Conservation (phyloP, 306 rosid species). For the Ormosia semicastrata region DNA sequence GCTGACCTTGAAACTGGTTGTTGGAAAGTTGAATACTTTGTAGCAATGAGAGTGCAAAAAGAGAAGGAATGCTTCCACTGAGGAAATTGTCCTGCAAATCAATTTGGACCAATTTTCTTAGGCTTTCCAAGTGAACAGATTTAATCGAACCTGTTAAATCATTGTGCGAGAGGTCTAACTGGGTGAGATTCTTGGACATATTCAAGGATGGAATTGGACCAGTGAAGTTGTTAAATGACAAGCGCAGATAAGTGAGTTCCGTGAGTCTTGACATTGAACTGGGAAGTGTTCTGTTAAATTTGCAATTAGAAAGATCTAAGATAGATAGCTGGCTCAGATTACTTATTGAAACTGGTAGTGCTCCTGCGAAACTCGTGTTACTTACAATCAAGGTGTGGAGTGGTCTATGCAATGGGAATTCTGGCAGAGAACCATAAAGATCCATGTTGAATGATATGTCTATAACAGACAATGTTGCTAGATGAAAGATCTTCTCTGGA, state of each 20-base stretch:
- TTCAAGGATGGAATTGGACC: slow-evolving; percentile 28
- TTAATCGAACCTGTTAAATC: neutral
- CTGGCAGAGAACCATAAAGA: slow-evolving; percentile 26
- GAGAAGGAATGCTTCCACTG: slow-evolving; percentile 28
- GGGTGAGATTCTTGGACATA: neutral
- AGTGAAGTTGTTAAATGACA: slow-evolving; percentile 1
- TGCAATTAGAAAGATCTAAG: neutral
- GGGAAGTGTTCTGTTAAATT: slow-evolving; percentile 19
- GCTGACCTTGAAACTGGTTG: slow-evolving; percentile 29
- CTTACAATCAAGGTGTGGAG: neutral
- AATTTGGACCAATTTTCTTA: neutral
- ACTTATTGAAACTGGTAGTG: neutral
- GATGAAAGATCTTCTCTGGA: slow-evolving; percentile 30
- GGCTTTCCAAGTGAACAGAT: slow-evolving; percentile 5
- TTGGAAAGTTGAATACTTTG: neutral
- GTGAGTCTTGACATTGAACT: slow-evolving; percentile 17
- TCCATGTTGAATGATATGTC: neutral
- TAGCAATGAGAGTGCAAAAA: slow-evolving; percentile 28
- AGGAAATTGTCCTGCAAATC: neutral
- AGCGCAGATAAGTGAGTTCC: neutral
- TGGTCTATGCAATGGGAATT: neutral
- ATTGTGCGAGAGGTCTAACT: slow-evolving; percentile 20
- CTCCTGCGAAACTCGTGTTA: slow-evolving; percentile 13
- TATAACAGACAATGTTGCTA: neutral
- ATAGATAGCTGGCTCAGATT: neutral